phyloP scores from a whole-genome alignment of 495 filamentous ascomycete species.

The Amniculicola lignicola region DNA sequence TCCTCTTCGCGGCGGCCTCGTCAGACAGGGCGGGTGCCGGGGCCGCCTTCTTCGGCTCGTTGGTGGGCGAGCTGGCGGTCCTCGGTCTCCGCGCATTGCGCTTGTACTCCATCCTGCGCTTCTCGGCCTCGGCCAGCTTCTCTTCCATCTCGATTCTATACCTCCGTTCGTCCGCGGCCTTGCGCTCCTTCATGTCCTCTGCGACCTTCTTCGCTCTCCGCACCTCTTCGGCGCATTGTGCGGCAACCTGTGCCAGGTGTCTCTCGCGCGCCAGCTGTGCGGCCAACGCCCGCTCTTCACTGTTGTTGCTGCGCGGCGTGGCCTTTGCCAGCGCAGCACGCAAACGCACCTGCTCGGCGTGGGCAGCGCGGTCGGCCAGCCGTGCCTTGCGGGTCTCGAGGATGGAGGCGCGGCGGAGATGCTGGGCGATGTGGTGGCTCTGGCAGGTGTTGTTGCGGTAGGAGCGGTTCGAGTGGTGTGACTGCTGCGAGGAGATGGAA shows the following conservation, averaged over 20 bases:
- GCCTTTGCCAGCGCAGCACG: slow-evolving; percentile 84
- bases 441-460: slow-evolving; percentile 63
- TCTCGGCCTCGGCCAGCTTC: slow-evolving; percentile 83
- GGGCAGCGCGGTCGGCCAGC: slow-evolving; percentile 86
- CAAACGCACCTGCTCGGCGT: slow-evolving; percentile 94
- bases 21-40: slow-evolving; percentile 12
- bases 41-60: slow-evolving; percentile 47
- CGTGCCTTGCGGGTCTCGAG: slow-evolving; percentile 90
- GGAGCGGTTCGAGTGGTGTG: slow-evolving; percentile 62
- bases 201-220: slow-evolving; percentile 89
- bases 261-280: slow-evolving; percentile 87
- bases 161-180: slow-evolving; percentile 76
- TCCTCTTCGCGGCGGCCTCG: slow-evolving; percentile 64
- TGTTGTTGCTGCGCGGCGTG: slow-evolving; percentile 57
- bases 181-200: slow-evolving; percentile 84
- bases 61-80: slow-evolving; percentile 60
- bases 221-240: slow-evolving; percentile 92
- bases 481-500: slow-evolving; percentile 83
- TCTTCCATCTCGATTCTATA: slow-evolving; percentile 71
- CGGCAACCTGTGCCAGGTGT: slow-evolving; percentile 88
- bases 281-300: slow-evolving; percentile 82
- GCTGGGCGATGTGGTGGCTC: slow-evolving; percentile 81
- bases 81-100: slow-evolving; percentile 56
- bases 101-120: slow-evolving; percentile 53
- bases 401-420: slow-evolving; percentile 86